Evolutionary conservation across 2,329 filamentous ascomycete genomes (phyloP).

Genomic region (Scedosporium apiospermum): DNA sequence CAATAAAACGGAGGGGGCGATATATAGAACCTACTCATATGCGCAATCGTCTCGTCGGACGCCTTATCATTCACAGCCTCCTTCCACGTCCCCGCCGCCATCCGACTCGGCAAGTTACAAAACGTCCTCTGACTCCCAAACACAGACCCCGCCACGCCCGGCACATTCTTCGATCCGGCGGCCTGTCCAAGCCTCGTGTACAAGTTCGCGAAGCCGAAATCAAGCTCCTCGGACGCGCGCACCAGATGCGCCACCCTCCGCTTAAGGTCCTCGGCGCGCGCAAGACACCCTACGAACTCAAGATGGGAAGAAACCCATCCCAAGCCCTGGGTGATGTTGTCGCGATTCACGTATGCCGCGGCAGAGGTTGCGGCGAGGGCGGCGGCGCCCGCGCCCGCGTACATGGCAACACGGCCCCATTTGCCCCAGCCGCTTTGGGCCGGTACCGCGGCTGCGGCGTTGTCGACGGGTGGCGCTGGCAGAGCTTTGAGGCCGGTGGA

Average conservation of each 20-base stretch:
- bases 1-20: neutral
- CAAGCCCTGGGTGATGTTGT: conserved; percentile 67
- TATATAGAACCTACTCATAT: conserved; percentile 50
- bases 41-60: conserved; percentile 68
- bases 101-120: conserved; percentile 64
- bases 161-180: conserved; percentile 42
- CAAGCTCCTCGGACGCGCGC: conserved; percentile 53
- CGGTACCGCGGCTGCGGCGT: conserved; percentile 17
- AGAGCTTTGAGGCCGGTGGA: conserved; percentile 14
- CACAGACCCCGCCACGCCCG: conserved; percentile 41
- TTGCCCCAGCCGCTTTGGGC: conserved; percentile 51
- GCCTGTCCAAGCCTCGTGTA: conserved; percentile 75
- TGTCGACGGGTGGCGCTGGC: neutral
- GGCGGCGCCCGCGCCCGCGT: conserved; percentile 74
- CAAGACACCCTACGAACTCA: conserved; percentile 85
- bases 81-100: conserved; percentile 49
- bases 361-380: conserved; percentile 74
- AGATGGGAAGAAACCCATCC: conserved; percentile 83
- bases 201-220: conserved; percentile 73
- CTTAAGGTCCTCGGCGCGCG: conserved; percentile 72
- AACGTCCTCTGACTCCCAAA: conserved; percentile 73
- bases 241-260: conserved; percentile 61
- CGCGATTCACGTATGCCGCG: conserved; percentile 77
- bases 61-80: conserved; percentile 71
- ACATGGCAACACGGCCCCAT: conserved; percentile 80